Evolutionary conservation across 371 early-diverging fungal genomes (phyloP), one percentile per base, ranked within the genome.

Genomic region (Zancudomyces culisetae): DNA sequence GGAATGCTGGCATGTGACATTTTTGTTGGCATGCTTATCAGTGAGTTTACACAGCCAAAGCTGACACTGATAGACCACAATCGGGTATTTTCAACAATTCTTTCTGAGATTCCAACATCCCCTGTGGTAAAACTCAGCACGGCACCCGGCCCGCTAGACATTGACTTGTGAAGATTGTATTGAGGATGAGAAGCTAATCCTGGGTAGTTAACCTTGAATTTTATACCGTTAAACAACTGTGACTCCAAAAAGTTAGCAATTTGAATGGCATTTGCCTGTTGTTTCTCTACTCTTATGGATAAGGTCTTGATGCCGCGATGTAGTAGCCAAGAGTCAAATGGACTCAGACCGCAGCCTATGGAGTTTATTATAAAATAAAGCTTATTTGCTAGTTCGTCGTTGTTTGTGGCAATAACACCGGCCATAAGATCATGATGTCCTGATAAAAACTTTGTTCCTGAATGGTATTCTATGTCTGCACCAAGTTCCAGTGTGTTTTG

Each of bases 1-100:
- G 95, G 91, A 28, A 97, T 92, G 52, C 88, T 86, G 27, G 95
- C 90, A 57, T 97, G 98, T 0, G 91, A 89, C 98, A 97, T 97
- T 58, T 83, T 74, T 63, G 91, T 91, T 18, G 95, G 95, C 91
- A 95, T 90, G 62, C 90, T 87, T 57, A 95, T 92, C 55, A 95
- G 74, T 29, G 90, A 90, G 68, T 95, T 92, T 54, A 95, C 87
- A 64, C 92, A 90, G 4, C 96, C 96, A 77, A 95, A 93, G 54
- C 85, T 85, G 45, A 93, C 96, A 53, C 83, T 83, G 55, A 93
- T 93, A 39, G 81, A 81, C 85, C 85, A 95, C 30, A 93, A 58
- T 42, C 77, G 73, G 10, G 87, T 78, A 6, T 75, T 73, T 60
- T 90, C 90, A 0, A 90, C 91, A 51, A 95, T 77, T 42, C 79